Evolutionary conservation across 169 alveolate genomes (phyloP), one percentile per base, ranked within the genome.

Genomic region (Cryptosporidium sp.): DNA sequence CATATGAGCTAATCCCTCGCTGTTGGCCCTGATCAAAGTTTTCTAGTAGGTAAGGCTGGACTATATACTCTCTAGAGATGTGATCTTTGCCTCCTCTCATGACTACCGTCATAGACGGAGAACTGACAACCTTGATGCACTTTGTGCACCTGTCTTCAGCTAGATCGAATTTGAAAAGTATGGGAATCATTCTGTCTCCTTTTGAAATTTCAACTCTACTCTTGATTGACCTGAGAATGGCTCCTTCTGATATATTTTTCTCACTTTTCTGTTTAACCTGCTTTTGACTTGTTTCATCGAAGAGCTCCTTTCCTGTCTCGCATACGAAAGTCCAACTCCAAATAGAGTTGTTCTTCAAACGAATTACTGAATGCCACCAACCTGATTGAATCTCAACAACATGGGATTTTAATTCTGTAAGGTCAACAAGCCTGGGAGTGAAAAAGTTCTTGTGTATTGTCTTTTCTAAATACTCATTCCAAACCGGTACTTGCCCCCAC

Each of bases 321-420:
- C 62, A 18, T 5, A 80, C 55, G 48, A 80, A 80, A 1, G 89
- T 80, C 89, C 89, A 80, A 16, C 80, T 48, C 75, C 73, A 80
- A 43, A 80, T 41, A 10, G 68, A 37, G 39, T 80, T 80, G 18
- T 59, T 37, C 43, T 80, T 80, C 45, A 80, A 18, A 58, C 89
- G 41, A 31, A 80, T 55, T 8, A 80, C 89, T 8, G 89, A 80
- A 41, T 80, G 89, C 89, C 89, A 80, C 89, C 89, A 80, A 43
- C 89, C 89, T 10, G 89, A 23, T 37, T 80, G 89, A 31, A 80
- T 52, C 69, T 80, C 80, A 80, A 80, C 80, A 41, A 39, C 67
- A 26, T 41, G 89, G 14, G 62, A 62, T 29, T 65, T 59, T 39
- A 62, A 45, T 21, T 26, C 29, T 29, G 73, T 41, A 14, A 80